Evolutionary conservation across 371 early-diverging fungal genomes (phyloP).

Genomic region (Circinella umbellata): DNA sequence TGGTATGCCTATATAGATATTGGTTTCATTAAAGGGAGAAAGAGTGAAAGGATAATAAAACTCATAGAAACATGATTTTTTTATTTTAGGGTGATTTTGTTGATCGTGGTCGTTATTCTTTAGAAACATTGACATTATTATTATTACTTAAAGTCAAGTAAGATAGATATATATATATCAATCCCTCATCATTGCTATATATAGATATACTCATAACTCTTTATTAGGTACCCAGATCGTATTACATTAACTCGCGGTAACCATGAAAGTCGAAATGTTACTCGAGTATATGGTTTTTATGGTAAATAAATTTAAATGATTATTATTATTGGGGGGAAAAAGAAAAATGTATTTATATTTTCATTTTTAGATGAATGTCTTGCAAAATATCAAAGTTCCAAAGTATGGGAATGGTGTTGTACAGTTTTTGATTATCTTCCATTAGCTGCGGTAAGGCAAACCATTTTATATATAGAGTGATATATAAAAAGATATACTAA

Average conservation of each 20-base stretch:
- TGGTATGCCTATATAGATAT: constrained; percentile 54
- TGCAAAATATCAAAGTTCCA: constrained; percentile 96
- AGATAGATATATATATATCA: constrained; percentile 22
- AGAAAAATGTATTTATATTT: too few species aligned
- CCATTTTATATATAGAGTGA: background rate
- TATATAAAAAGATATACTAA: background rate
- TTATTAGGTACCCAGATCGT: constrained; percentile 87
- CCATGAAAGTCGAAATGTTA: constrained; percentile 98
- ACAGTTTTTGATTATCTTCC: constrained; percentile 99
- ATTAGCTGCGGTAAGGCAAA: constrained; percentile 83
- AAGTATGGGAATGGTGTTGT: constrained; percentile 99
- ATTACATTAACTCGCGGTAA: constrained; percentile 98
- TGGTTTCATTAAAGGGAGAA: background rate
- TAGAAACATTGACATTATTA: constrained; percentile 96
- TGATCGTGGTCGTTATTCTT: constrained; percentile 98
- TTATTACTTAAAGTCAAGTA: constrained; percentile 92
- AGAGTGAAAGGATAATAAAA: background rate
- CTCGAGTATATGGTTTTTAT: constrained; percentile 99
- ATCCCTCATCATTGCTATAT: background rate
- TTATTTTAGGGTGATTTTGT: constrained; percentile 99
- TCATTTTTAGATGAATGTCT: constrained; percentile 64
- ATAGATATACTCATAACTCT: background rate
- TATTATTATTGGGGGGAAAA: too few species aligned
- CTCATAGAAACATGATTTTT: too few species aligned
- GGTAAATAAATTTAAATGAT: constrained; percentile 57